Conservation (phyloP, 2,329 filamentous ascomycete species). For the Blumeriella jaapii region DNA sequence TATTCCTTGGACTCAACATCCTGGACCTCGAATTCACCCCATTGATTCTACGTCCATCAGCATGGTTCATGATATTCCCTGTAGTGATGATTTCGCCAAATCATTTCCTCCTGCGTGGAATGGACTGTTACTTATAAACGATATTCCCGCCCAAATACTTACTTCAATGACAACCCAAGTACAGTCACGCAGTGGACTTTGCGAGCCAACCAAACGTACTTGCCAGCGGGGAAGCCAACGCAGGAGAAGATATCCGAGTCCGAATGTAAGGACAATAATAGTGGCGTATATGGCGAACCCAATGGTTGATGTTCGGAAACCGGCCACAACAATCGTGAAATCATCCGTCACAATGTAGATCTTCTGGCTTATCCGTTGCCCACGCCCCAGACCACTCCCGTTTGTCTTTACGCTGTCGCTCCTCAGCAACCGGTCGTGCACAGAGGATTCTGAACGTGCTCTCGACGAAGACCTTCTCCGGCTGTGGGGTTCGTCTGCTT, state of each 20-base stretch:
- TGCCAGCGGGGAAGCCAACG: slow-evolving; percentile 87
- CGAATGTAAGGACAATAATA: slow-evolving; percentile 61
- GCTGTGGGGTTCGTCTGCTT: slow-evolving; percentile 29
- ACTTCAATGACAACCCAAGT: slow-evolving; percentile 89
- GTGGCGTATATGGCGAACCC: slow-evolving; percentile 59
- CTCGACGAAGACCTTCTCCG: slow-evolving; percentile 54
- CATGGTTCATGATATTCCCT: slow-evolving; percentile 6
- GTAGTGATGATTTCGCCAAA: no score
- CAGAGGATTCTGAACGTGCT: slow-evolving; percentile 39
- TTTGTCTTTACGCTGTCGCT: slow-evolving; percentile 60
- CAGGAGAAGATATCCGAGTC: slow-evolving; percentile 72
- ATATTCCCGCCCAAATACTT: no score
- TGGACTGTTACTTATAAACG: no score
- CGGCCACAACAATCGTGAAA: slow-evolving; percentile 83
- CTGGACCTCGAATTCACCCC: slow-evolving; percentile 82
- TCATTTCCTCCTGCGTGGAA: no score
- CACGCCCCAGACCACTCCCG: slow-evolving; percentile 46
- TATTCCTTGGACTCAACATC: slow-evolving; percentile 45
- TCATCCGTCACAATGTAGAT: slow-evolving; percentile 90
- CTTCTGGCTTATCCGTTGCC: slow-evolving; percentile 69
- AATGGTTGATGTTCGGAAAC: slow-evolving; percentile 66
- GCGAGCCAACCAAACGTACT: slow-evolving; percentile 60
- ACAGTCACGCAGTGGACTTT: slow-evolving; percentile 59
- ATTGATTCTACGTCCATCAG: slow-evolving; percentile 61
- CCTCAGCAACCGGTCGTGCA: slow-evolving; percentile 55